phyloP scores from a whole-genome alignment of 139 green algal genomes.

The Chlamydomonas applanata region DNA sequence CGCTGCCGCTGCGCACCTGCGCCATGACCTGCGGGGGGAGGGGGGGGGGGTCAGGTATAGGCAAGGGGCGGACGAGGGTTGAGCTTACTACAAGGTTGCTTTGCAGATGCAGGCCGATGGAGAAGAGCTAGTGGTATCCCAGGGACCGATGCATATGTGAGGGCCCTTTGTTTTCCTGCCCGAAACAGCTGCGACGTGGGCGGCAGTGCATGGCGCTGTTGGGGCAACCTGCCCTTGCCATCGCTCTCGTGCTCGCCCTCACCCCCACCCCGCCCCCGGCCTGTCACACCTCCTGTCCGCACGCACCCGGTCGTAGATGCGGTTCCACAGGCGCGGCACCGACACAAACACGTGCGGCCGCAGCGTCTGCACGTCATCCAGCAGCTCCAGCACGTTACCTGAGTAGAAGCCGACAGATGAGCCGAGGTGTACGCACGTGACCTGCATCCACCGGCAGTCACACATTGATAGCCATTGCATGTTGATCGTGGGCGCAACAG shows the following conservation, averaged over 20 bases:
- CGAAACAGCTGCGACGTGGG: too few species aligned
- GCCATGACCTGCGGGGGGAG: conserved; percentile 40
- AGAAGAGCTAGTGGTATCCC: too few species aligned
- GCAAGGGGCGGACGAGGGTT: not conserved
- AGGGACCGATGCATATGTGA: too few species aligned
- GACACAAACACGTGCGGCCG: conserved; percentile 30
- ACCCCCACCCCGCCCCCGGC: not conserved
- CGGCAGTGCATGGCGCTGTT: too few species aligned
- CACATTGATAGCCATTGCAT: too few species aligned
- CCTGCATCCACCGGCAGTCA: conserved; percentile 19
- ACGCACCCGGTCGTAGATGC: conserved; percentile 92
- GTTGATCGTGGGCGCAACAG: too few species aligned
- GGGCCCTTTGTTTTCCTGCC: too few species aligned
- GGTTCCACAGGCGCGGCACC: conserved; percentile 93
- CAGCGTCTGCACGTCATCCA: conserved; percentile 73
- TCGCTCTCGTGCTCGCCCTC: not conserved
- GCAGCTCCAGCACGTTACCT: conserved; percentile 81
- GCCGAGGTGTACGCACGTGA: conserved; percentile 58
- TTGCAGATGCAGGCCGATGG: not conserved
- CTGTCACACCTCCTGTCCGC: not conserved
- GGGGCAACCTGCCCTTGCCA: too few species aligned
- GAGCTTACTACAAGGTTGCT: not conserved
- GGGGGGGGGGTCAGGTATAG: not conserved
- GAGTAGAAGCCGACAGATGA: conserved; percentile 79
- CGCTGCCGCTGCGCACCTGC: conserved; percentile 45